phyloP scores from a whole-genome alignment of 495 filamentous ascomycete species.

The Neurospora sp. region DNA sequence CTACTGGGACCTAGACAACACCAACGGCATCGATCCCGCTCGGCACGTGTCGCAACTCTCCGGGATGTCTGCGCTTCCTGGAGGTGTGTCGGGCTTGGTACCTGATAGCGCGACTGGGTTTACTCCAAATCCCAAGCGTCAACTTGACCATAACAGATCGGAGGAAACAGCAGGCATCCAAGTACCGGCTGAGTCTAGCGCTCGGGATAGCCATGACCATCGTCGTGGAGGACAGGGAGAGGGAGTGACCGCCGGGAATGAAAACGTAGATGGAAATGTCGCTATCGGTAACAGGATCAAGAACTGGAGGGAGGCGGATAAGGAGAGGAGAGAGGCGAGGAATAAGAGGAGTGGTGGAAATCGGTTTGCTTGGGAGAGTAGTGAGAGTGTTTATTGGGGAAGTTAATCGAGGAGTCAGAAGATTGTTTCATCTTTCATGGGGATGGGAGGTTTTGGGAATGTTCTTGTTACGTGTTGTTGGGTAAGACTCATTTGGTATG shows the following conservation, averaged over 20 bases:
- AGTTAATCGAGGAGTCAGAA: neutral
- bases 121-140: neutral
- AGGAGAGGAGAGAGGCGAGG: neutral
- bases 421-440: neutral
- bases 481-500: neutral
- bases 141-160: neutral
- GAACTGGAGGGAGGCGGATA: neutral
- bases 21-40: neutral
- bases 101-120: neutral
- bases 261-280: neutral
- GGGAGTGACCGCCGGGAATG: neutral
- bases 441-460: neutral
- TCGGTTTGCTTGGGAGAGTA: neutral
- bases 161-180: neutral
- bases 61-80: neutral
- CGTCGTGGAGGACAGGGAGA: neutral
- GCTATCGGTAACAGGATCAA: neutral
- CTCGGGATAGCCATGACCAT: neutral
- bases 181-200: neutral
- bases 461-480: neutral
- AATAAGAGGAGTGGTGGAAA: neutral
- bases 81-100: neutral
- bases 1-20: neutral
- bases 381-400: neutral
- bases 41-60: neutral